Evolutionary conservation across 371 early-diverging fungal genomes (phyloP).

Genomic region (Apophysomyces ossiformis): DNA sequence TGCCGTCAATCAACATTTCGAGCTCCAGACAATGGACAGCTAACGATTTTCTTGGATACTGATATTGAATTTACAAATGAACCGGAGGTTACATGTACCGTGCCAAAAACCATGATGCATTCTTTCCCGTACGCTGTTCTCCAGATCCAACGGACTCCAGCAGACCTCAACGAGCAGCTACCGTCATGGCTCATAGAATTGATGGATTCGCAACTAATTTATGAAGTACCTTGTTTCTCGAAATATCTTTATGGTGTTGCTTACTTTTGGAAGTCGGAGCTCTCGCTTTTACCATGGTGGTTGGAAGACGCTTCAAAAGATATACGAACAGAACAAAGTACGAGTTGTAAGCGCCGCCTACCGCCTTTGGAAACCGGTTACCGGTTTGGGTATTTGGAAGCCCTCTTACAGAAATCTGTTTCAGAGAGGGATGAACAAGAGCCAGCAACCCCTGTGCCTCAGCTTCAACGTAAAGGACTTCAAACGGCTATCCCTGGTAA

Average conservation of each 20-base stretch:
- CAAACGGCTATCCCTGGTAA: too few relatives aligned
- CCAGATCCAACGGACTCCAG: conserved; percentile 92
- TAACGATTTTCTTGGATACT: conserved; percentile 20
- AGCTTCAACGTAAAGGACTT: too few relatives aligned
- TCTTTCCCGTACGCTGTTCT: conserved; percentile 96
- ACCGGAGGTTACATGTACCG: background rate
- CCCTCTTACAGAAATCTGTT: background rate
- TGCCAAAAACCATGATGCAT: conserved; percentile 74
- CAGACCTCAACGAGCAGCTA: conserved; percentile 69
- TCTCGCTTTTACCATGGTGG: conserved; percentile 96
- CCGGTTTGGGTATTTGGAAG: background rate
- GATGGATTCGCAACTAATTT: conserved; percentile 81
- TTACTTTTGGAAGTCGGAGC: conserved; percentile 75
- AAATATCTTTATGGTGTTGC: conserved; percentile 96
- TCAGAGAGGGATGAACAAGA: conserved; percentile 17
- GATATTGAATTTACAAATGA: conserved; percentile 22
- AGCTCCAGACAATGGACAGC: background rate
- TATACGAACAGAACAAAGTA: conserved; percentile 65
- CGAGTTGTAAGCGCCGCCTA: background rate
- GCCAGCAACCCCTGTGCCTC: conserved; percentile 3
- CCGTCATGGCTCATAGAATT: conserved; percentile 92
- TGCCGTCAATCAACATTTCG: conserved; percentile 21
- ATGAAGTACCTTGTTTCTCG: conserved; percentile 95
- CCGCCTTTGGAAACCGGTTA: background rate
- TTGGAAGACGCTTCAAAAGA: conserved; percentile 84